Evolutionary conservation across 371 early-diverging fungal genomes (phyloP).

Genomic region (Mortierella sp.): DNA sequence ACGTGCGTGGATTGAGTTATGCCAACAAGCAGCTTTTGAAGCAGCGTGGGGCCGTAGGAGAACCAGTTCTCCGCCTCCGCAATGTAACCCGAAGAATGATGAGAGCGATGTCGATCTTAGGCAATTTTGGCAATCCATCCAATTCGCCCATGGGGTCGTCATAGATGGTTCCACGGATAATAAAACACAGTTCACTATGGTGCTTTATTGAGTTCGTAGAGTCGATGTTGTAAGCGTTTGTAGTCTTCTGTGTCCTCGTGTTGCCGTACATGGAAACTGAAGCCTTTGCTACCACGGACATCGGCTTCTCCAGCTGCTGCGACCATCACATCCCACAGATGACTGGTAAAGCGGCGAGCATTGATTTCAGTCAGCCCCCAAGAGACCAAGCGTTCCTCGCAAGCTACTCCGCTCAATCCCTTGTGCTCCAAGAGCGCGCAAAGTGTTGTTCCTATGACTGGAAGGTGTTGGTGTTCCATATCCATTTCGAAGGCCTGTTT

Average conservation of each 20-base stretch:
- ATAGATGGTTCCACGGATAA: too few species aligned
- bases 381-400: conserved; percentile 29
- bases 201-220: conserved; percentile 14
- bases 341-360: conserved; percentile 42
- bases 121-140: too few species aligned
- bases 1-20: too few species aligned
- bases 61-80: too few species aligned
- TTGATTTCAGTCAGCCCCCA: conserved; percentile 38
- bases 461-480: conserved; percentile 17
- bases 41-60: too few species aligned
- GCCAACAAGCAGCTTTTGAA: too few species aligned
- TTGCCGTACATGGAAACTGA: conserved; percentile 26
- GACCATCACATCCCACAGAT: conserved; percentile 41
- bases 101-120: too few species aligned
- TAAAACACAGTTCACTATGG: conserved; percentile 6
- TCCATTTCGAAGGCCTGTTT: conserved; percentile 43
- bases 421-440: conserved; percentile 26
- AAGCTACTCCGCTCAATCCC: conserved; percentile 14
- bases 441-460: conserved; percentile 28
- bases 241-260: conserved; percentile 20
- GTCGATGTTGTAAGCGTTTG: not conserved
- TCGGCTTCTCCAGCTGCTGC: conserved; percentile 44
- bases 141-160: too few species aligned
- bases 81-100: too few species aligned
- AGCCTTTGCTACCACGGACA: conserved; percentile 18